Conservation (phyloP, 1,284 basidiomycete species). For the Sporisorium reilianum region DNA sequence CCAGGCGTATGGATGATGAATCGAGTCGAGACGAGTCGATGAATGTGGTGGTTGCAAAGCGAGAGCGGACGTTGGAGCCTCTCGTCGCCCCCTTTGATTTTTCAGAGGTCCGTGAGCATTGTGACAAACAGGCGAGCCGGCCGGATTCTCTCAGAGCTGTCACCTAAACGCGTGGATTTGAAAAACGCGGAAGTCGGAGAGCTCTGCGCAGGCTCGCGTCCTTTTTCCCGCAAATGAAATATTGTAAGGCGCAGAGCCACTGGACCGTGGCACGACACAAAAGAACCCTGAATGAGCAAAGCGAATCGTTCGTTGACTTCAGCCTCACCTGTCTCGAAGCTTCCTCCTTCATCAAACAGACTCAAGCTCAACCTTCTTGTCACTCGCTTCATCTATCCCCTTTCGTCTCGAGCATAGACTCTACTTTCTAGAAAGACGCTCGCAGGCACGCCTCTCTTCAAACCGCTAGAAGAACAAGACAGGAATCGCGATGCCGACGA, state of each 20-base stretch:
- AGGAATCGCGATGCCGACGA: slow-evolving; percentile 2
- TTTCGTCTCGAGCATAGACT: background rate
- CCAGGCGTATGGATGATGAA: background rate
- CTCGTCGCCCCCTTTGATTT: background rate
- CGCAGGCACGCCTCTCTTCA: background rate
- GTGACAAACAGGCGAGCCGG: too few relatives aligned
- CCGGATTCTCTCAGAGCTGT: slow-evolving; percentile 4
- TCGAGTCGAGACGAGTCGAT: slow-evolving; percentile 7
- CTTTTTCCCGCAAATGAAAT: background rate
- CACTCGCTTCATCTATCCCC: background rate
- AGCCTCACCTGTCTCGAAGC: background rate
- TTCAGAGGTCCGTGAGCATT: background rate
- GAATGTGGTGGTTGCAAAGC: background rate
- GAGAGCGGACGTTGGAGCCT: background rate
- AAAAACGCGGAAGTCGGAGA: slow-evolving; percentile 10
- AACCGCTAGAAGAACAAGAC: background rate
- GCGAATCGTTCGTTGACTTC: too few relatives aligned
- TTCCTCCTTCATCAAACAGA: slow-evolving; percentile 2
- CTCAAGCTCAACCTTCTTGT: background rate
- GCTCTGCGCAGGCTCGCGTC: slow-evolving; percentile 9
- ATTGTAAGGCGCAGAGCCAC: background rate
- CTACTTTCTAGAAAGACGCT: background rate
- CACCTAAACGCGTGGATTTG: background rate
- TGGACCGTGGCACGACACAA: background rate
- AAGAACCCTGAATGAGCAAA: slow-evolving; percentile 8